Evolutionary conservation across 2,329 filamentous ascomycete genomes (phyloP).

Genomic region (Aspergillus niger): DNA sequence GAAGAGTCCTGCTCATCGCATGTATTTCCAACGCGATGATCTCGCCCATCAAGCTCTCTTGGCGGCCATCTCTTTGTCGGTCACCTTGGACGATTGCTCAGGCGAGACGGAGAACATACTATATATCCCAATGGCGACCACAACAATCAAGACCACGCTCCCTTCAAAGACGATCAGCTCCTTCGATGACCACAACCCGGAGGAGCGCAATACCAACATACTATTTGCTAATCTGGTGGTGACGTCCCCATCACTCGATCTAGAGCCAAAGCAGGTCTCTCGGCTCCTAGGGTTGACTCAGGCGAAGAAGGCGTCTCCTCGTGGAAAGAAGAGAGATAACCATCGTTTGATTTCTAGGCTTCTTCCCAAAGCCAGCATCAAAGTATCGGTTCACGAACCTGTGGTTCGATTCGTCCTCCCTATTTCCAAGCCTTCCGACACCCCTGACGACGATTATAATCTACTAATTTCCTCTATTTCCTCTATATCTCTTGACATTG

Average conservation of each 20-base stretch:
- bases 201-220: constrained; percentile 92
- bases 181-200: constrained; percentile 67
- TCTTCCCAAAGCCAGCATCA: constrained; percentile 89
- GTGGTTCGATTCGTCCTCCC: constrained; percentile 88
- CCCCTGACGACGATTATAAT: constrained; percentile 80
- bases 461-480: constrained; percentile 94
- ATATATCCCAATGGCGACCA: constrained; percentile 97
- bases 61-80: constrained; percentile 86
- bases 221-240: constrained; percentile 94
- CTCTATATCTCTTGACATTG: constrained; percentile 86
- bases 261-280: constrained; percentile 89
- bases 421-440: constrained; percentile 62
- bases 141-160: constrained; percentile 88
- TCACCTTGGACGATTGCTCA: constrained; percentile 88
- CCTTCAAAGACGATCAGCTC: constrained; percentile 92
- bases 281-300: constrained; percentile 76
- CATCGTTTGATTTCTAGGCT: constrained; percentile 82
- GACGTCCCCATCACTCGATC: constrained; percentile 90
- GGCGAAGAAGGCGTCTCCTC: constrained; percentile 50
- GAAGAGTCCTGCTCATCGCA: constrained; percentile 90
- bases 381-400: constrained; percentile 94
- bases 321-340: constrained; percentile 47
- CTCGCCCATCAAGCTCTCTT: constrained; percentile 92
- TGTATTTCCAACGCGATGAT: constrained; percentile 94
- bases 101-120: constrained; percentile 82